phyloP scores from a whole-genome alignment of 257 asterid genomes.

The Solanum paucissectum region DNA sequence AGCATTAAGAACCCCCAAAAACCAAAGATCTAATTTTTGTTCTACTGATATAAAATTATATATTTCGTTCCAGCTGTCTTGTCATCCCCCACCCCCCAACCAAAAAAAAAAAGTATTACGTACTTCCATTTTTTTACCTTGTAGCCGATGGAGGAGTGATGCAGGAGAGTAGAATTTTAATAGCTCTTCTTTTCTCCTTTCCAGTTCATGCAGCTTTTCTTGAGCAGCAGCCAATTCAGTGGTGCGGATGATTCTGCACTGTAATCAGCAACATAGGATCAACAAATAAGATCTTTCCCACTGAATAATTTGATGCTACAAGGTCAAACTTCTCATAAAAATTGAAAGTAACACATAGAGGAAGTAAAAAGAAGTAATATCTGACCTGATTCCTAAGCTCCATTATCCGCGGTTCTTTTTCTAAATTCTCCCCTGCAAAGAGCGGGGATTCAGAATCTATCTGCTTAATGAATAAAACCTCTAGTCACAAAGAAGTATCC shows the following conservation, averaged over 20 bases:
- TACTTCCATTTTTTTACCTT: conserved; percentile 33
- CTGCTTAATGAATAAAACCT: neutral
- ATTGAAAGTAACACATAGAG: neutral
- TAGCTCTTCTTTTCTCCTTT: conserved; percentile 61
- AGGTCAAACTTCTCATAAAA: neutral
- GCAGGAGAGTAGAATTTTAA: conserved; percentile 56
- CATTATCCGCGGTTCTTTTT: conserved; percentile 78
- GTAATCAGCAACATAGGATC: conserved; percentile 20
- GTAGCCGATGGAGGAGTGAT: conserved; percentile 61
- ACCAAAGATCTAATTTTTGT: neutral
- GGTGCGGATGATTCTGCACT: conserved; percentile 94
- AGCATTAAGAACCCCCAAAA: neutral
- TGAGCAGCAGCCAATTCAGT: conserved; percentile 94
- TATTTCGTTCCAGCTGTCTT: neutral
- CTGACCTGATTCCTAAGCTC: conserved; percentile 95
- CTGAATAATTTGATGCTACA: neutral
- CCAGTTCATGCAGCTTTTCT: conserved; percentile 77
- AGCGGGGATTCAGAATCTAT: neutral
- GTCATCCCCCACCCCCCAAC: neutral
- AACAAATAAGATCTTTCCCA: neutral
- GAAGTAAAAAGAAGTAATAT: neutral
- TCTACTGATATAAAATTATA: neutral
- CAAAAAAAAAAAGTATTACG: neutral
- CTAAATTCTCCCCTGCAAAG: conserved; percentile 74
- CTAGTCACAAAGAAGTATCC: neutral